Conservation (phyloP, 148 eudicot species). For the Cornus controversa region DNA sequence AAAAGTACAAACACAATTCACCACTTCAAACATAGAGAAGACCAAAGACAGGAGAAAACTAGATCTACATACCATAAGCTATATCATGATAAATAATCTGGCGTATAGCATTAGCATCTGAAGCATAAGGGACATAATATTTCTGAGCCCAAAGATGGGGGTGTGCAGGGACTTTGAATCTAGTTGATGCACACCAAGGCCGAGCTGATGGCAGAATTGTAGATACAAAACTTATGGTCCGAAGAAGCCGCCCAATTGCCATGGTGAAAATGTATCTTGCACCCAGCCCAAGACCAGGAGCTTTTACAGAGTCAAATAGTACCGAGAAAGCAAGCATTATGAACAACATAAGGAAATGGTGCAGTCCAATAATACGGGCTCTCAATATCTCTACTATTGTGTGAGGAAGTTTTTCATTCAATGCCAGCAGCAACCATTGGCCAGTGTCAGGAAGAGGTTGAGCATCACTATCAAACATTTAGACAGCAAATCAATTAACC, state of each 20-base stretch:
- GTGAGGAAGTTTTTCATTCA: conserved; percentile 86
- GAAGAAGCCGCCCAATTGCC: conserved; percentile 89
- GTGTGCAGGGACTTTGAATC: conserved; percentile 67
- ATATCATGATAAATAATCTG: conserved; percentile 56
- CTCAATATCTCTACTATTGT: conserved; percentile 70
- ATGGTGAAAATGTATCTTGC: conserved; percentile 95
- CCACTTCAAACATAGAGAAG: background rate
- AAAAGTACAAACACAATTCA: conserved; percentile 8
- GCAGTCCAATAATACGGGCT: conserved; percentile 82
- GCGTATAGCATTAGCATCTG: conserved; percentile 65
- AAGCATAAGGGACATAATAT: conserved; percentile 90
- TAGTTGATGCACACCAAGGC: conserved; percentile 93
- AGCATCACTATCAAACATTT: conserved; percentile 52
- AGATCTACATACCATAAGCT: conserved; percentile 58
- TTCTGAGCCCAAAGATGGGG: conserved; percentile 98
- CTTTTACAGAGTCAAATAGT: conserved; percentile 77
- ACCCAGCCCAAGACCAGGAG: conserved; percentile 97
- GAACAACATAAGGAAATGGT: conserved; percentile 94
- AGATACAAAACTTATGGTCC: conserved; percentile 71
- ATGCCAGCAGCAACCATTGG: conserved; percentile 83
- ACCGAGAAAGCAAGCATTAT: conserved; percentile 96
- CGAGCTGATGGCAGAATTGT: conserved; percentile 93
- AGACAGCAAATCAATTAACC: conserved; percentile 7
- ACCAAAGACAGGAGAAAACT: background rate
- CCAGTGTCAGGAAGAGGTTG: conserved; percentile 97